phyloP scores from a whole-genome alignment of 345 rosid genomes.

The Aquilaria malaccensis region DNA sequence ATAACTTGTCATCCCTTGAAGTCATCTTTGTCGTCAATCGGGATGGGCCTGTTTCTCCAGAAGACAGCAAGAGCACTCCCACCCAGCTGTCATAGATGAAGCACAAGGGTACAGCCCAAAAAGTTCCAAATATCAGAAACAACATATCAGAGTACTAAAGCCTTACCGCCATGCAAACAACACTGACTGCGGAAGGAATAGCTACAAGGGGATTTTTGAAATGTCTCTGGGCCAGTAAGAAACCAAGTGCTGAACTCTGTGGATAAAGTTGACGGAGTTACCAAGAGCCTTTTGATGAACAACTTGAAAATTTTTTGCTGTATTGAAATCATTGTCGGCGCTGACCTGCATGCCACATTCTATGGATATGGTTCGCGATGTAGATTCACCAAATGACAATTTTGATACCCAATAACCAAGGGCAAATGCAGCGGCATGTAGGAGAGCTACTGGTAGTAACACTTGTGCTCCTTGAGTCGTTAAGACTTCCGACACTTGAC shows the following conservation, averaged over 20 bases:
- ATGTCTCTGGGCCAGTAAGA: conserved; percentile 90
- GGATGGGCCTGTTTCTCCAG: conserved; percentile 86
- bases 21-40: conserved; percentile 82
- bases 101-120: background rate
- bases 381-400: conserved; percentile 87
- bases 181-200: conserved; percentile 97
- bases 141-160: background rate
- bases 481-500: conserved; percentile 86
- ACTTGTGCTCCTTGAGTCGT: conserved; percentile 89
- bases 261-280: too few species aligned
- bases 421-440: conserved; percentile 81
- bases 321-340: too few species aligned
- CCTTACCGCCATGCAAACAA: conserved; percentile 94
- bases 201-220: conserved; percentile 92
- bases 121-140: background rate
- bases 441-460: conserved; percentile 74
- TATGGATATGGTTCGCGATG: conserved; percentile 94
- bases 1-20: conserved; percentile 49
- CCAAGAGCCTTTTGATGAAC: too few species aligned
- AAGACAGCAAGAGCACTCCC: conserved; percentile 91
- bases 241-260: conserved; percentile 98
- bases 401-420: conserved; percentile 82
- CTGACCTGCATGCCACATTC: conserved; percentile 97
- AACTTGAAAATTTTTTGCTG: too few species aligned
- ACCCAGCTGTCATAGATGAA: conserved; percentile 55